Evolutionary conservation across 2,329 filamentous ascomycete species (phyloP), one percentile per base, ranked within the genome.

Genomic region (Aschersonia sp.): DNA sequence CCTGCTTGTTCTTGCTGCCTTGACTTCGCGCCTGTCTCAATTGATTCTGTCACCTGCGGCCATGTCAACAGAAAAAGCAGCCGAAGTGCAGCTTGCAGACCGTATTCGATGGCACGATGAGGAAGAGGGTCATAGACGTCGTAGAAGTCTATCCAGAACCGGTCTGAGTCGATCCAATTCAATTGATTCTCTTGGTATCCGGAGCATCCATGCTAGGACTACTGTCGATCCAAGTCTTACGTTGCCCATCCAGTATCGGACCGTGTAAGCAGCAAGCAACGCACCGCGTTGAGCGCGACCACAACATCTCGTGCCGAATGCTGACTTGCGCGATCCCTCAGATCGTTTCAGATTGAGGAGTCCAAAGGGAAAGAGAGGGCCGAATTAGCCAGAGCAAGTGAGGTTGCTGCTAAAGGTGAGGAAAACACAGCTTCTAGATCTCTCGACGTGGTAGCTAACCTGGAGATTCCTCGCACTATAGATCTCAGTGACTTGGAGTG

Each of bases 401-500:
- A 71, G 51, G 65, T 61, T 29, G 65, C 72, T 4, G 65, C 69
- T 2, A 71, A 65, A 56, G 71, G 69, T 69, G 12, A 60, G 32
- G 50, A 30, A 33, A 43, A 22, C 9, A n/a, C 5, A 33, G 8
- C 30, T 45, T 10, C 22, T 8, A 6, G 5, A 10, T 7, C 31
- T 29, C 37, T 31, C n/a, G 4, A 3, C 7, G 8, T 43, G 7
- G 42, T 8, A 22, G 22, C 22, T 22, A 3, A 22, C 22, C 22
- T 22, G 22, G 22, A 22, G 22, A 22, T 22, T 22, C 4, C 22
- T 22, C 22, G 22, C 22, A 22, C 22, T 22, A 22, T 12, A 79
- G 77, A 81, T 52, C 71, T 83, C 47, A 75, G 72, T 46, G 70
- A 73, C 49, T 68, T 86, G 45, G 78, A 85, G 56, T 85, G 83